Conservation (phyloP, 2,329 filamentous ascomycete genomes). For the Fusarium burgessii region DNA sequence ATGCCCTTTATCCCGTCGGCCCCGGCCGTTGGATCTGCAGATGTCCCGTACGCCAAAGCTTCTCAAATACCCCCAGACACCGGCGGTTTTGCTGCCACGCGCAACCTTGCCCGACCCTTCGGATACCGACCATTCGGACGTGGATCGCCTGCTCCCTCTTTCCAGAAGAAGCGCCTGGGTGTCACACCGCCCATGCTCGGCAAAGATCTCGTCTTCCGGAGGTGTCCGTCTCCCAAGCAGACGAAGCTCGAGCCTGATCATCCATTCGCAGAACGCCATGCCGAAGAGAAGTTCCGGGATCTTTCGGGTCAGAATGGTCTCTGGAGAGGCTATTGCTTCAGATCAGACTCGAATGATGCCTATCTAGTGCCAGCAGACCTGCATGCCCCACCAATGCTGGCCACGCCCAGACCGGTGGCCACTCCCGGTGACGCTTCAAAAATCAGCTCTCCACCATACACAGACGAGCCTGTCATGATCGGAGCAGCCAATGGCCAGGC, state of each 20-base stretch:
- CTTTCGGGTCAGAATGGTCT: conserved; percentile 72
- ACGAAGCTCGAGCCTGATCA: conserved; percentile 87
- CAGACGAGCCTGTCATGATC: conserved; percentile 55
- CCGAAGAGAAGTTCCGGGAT: conserved; percentile 65
- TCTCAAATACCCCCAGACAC: conserved; percentile 57
- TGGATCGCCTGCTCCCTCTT: conserved; percentile 51
- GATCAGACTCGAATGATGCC: conserved; percentile 52
- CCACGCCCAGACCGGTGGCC: conserved; percentile 60
- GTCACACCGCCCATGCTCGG: conserved; percentile 90
- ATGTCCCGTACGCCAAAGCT: conserved; percentile 42
- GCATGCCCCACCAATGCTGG: conserved; percentile 62
- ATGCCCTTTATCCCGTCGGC: conserved; percentile 44
- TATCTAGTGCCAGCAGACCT: conserved; percentile 57
- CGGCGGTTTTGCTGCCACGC: conserved; percentile 52
- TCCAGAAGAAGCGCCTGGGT: conserved; percentile 62
- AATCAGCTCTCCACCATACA: conserved; percentile 54
- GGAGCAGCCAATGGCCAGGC: conserved; percentile 35
- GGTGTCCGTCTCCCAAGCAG: conserved; percentile 83
- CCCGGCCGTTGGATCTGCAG: conserved; percentile 34
- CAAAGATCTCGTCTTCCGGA: conserved; percentile 81
- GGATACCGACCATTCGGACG: conserved; percentile 56
- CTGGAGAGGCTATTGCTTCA: conserved; percentile 80
- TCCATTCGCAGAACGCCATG: conserved; percentile 62
- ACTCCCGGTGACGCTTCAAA: conserved; percentile 56
- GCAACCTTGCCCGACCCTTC: conserved; percentile 50